Percentiles rank a stretch among this genome's conserved stretches.
Conservation (phyloP, 306 rosid genomes). For the Ziziphus jujuba region DNA sequence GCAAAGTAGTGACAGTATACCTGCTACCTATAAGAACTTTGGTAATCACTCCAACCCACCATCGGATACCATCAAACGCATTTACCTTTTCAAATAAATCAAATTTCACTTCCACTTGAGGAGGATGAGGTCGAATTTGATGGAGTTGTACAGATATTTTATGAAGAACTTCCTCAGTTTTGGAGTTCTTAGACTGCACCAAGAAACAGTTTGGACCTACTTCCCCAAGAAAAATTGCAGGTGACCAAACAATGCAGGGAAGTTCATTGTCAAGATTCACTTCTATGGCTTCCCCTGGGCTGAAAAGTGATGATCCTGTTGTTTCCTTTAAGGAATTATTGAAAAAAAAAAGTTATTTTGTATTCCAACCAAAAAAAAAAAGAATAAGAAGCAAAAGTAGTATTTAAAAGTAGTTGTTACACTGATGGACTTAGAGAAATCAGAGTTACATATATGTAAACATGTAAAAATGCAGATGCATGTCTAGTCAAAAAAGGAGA, state of each 20-base stretch:
- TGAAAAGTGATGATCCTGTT: background rate
- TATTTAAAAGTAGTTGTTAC: background rate
- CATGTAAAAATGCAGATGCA: background rate
- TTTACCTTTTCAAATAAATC: constrained; percentile 6
- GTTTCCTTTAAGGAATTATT: constrained; percentile 4
- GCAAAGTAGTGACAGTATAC: background rate
- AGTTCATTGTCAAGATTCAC: background rate
- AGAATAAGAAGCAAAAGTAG: background rate
- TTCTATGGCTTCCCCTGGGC: constrained; percentile 7
- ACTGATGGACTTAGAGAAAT: background rate
- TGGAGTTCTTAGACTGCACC: constrained; percentile 1
- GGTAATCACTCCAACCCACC: constrained; percentile 22
- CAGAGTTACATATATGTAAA: background rate
- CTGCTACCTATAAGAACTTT: background rate
- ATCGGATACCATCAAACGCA: constrained; percentile 5
- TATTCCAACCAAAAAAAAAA: background rate
- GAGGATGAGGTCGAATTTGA: constrained; percentile 27
- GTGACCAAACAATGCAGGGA: constrained; percentile 8
- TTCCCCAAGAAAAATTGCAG: constrained; percentile 19
- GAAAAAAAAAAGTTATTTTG: constrained; percentile 1
- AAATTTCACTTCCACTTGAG: background rate
- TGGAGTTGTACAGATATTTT: background rate
- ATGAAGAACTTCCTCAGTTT: background rate
- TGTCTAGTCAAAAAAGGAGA: background rate
- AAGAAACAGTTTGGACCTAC: constrained; percentile 9